phyloP scores from a whole-genome alignment of 139 green algal genomes.

The Auxenochlorella pyrenoidosa region DNA sequence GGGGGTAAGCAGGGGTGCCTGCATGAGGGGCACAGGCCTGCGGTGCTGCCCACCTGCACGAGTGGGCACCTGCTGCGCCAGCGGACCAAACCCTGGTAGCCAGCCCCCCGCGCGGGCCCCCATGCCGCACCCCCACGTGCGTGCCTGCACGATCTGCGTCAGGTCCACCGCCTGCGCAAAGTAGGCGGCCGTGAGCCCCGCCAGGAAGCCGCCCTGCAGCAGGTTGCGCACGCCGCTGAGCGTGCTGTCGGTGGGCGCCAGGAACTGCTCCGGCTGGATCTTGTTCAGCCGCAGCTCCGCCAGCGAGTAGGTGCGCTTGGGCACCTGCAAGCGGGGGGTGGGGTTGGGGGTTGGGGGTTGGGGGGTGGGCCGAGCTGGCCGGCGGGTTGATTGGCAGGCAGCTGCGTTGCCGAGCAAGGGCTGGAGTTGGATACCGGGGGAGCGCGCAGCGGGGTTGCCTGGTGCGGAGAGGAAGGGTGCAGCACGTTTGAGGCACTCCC shows the following conservation, averaged over 20 bases:
- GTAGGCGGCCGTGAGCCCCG: constrained; percentile 67
- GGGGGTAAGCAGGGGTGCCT: not conserved
- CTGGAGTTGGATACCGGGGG: not conserved
- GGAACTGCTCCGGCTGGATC: constrained; percentile 81
- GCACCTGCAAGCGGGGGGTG: too few species aligned
- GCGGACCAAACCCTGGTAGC: too few species aligned
- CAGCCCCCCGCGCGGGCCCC: too few species aligned
- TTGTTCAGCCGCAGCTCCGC: constrained; percentile 92
- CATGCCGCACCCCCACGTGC: too few species aligned
- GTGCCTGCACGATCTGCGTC: constrained; percentile 48
- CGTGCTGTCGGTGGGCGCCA: constrained; percentile 82
- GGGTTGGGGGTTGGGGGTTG: too few species aligned
- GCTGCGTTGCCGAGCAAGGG: not conserved
- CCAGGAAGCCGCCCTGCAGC: constrained; percentile 51
- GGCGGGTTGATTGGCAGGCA: not conserved
- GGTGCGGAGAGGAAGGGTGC: not conserved
- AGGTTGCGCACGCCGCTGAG: constrained; percentile 72
- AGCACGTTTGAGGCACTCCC: too few species aligned
- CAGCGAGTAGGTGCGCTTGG: constrained; percentile 82
- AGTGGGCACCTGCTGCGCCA: too few species aligned
- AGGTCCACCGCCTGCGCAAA: constrained; percentile 36
- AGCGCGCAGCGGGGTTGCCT: not conserved
- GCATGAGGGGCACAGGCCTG: too few species aligned
- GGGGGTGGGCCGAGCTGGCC: not conserved
- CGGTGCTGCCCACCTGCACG: too few species aligned